Evolutionary conservation across 2,329 filamentous ascomycete species (phyloP).

Genomic region (Pseudocercospora macadamiae): DNA sequence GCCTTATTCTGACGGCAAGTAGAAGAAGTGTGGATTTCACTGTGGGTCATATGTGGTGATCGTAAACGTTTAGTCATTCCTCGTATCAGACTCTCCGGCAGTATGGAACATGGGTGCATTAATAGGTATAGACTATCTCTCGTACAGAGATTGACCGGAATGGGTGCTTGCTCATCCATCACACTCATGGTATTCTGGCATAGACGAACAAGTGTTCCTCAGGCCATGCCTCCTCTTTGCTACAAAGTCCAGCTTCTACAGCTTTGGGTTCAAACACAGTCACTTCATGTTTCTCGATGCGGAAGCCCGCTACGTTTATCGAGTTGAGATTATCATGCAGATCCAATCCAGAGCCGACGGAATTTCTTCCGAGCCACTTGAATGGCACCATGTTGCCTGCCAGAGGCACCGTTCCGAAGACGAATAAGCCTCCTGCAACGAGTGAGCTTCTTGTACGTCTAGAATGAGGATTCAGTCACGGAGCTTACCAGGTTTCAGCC

Average conservation of each 20-base stretch:
- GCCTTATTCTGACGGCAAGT: too few relatives aligned
- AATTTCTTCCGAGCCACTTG: constrained; percentile 11
- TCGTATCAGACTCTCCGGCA: too few relatives aligned
- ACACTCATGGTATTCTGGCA: constrained; percentile 15
- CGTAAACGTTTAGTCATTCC: too few relatives aligned
- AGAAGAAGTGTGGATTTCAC: background rate
- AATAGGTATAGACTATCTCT: background rate
- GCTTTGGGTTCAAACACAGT: constrained; percentile 13
- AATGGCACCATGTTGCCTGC: constrained; percentile 8
- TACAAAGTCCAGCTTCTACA: constrained; percentile 18
- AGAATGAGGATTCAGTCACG: background rate
- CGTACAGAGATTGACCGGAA: background rate
- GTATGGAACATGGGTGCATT: too few relatives aligned
- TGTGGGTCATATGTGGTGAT: too few relatives aligned
- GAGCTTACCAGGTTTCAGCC: constrained; percentile 16
- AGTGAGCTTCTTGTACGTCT: background rate
- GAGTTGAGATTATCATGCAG: constrained; percentile 8
- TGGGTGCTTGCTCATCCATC: background rate
- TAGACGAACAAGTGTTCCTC: constrained; percentile 18
- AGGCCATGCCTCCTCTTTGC: constrained; percentile 8
- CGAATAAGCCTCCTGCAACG: constrained; percentile 12
- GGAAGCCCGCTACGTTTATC: constrained; percentile 15
- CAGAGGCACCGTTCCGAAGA: constrained; percentile 19
- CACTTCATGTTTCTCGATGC: constrained; percentile 15
- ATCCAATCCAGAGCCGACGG: constrained; percentile 1